phyloP scores from a whole-genome alignment of 768 basidiomycete genomes.

The Psilocybe cyanescens region DNA sequence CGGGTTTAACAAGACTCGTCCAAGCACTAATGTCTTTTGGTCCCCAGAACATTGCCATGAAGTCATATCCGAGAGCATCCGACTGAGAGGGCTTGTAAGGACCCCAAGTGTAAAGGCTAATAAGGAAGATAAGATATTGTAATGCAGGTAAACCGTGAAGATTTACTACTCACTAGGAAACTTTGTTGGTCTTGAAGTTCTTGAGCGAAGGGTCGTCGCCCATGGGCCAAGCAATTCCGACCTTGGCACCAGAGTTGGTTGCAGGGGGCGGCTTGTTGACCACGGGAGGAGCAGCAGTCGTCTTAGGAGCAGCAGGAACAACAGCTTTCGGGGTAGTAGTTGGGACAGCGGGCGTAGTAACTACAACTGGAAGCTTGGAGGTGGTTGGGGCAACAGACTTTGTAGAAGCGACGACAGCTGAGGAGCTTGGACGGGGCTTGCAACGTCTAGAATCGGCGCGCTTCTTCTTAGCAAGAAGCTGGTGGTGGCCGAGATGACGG shows the following conservation, averaged over 20 bases:
- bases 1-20: slow-evolving; percentile 44
- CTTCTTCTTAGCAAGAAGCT: slow-evolving; percentile 54
- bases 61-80: slow-evolving; percentile 51
- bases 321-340: slow-evolving; percentile 5
- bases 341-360: slow-evolving; percentile 18
- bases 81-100: slow-evolving; percentile 47
- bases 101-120: slow-evolving; percentile 71
- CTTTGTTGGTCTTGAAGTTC: slow-evolving; percentile 51
- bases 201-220: slow-evolving; percentile 51
- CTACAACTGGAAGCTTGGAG: slow-evolving; percentile 16
- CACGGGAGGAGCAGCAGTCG: slow-evolving; percentile 15
- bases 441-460: slow-evolving; percentile 55
- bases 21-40: slow-evolving; percentile 52
- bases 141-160: background rate
- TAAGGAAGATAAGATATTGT: background rate
- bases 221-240: slow-evolving; percentile 72
- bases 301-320: slow-evolving; percentile 11
- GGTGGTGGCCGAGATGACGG: slow-evolving; percentile 51
- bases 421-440: slow-evolving; percentile 50
- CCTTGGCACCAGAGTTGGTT: slow-evolving; percentile 40
- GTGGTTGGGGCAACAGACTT: slow-evolving; percentile 1
- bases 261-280: slow-evolving; percentile 17
- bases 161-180: slow-evolving; percentile 40
- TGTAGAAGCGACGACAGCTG: background rate
- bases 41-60: slow-evolving; percentile 77